These are phyloP conservation scores for Scheffersomyces cryptocercus DNA, from an alignment of 1,139 yeast genomes.

Conservation along the genomic window DNA sequence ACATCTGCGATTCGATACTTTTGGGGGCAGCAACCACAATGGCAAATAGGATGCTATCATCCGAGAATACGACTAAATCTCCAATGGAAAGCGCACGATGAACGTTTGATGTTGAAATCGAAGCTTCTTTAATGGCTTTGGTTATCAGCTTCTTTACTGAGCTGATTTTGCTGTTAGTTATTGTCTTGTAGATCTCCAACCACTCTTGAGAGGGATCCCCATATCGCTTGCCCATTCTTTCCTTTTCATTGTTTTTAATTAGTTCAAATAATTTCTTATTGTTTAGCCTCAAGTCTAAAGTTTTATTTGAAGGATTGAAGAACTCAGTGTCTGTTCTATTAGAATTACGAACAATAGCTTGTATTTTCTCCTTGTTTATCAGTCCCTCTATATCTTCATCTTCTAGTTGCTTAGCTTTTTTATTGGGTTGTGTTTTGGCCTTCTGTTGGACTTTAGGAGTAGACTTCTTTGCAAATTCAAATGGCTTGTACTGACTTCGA, in stretches of 20 bases:
- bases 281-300: conserved; percentile 11
- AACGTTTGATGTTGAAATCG: conserved; percentile 24
- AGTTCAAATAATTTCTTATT: conserved; percentile 13
- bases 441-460: background rate
- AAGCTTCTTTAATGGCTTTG: conserved; percentile 21
- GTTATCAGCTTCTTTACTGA: conserved; percentile 5
- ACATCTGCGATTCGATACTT: conserved; percentile 29
- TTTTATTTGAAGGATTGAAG: conserved; percentile 12
- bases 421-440: background rate
- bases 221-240: conserved; percentile 20
- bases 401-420: background rate
- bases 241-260: conserved; percentile 14
- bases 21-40: conserved; percentile 36
- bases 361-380: background rate
- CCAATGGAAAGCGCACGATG: conserved; percentile 33
- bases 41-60: conserved; percentile 32
- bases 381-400: background rate
- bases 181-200: conserved; percentile 10
- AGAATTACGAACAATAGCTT: background rate
- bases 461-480: background rate
- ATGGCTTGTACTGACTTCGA: background rate
- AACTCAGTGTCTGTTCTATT: background rate
- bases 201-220: conserved; percentile 22
- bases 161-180: conserved; percentile 3
- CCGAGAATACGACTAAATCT: conserved; percentile 37